Evolutionary conservation across 2,329 filamentous ascomycete genomes (phyloP).

Genomic region (Decorospora gaudefroyi): DNA sequence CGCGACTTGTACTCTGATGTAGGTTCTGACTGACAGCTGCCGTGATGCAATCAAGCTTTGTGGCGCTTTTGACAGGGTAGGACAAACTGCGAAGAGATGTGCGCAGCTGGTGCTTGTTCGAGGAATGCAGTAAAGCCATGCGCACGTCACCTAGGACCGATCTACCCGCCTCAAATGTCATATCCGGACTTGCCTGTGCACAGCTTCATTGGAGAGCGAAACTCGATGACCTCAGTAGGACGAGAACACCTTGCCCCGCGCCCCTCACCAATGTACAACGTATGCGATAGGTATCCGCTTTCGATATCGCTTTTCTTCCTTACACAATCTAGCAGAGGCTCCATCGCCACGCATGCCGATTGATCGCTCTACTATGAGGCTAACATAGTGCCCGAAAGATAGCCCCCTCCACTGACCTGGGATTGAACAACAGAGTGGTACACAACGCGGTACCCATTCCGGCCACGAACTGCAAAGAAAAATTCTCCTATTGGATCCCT

Average conservation of each 20-base stretch:
- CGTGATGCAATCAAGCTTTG: constrained; percentile 42
- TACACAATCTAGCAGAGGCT: background rate
- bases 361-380: background rate
- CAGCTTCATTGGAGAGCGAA: background rate
- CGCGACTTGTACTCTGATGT: constrained; percentile 1
- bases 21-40: constrained; percentile 29
- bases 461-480: background rate
- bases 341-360: background rate
- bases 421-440: constrained; percentile 2
- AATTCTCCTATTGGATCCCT: background rate
- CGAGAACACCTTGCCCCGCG: constrained; percentile 4
- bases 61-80: constrained; percentile 35
- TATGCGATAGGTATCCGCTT: constrained; percentile 6
- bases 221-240: constrained; percentile 2
- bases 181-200: background rate
- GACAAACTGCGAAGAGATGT: constrained; percentile 12
- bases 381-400: constrained; percentile 11
- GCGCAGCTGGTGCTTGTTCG: constrained; percentile 9
- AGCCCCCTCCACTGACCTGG: constrained; percentile 12
- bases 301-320: constrained; percentile 2
- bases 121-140: constrained; percentile 3
- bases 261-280: constrained; percentile 8
- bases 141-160: background rate
- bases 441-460: constrained; percentile 1
- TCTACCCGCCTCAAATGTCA: background rate